Conservation (phyloP, 192 early-diverging fungal species). For the Mortierella alpina region DNA sequence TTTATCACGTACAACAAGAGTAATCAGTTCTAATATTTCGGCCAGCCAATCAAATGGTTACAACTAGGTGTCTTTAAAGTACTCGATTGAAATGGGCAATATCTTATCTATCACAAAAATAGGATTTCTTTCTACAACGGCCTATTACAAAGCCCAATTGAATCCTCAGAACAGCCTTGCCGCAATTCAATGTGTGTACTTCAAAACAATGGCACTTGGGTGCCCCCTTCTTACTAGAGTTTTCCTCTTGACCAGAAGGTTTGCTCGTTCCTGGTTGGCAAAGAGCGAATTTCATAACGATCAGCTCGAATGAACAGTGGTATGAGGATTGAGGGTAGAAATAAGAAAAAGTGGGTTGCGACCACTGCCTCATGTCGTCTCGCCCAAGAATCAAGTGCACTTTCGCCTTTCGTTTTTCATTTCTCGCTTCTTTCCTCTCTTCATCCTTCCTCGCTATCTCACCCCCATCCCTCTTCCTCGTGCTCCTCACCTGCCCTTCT, state of each 20-base stretch:
- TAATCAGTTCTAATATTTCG: too few species aligned
- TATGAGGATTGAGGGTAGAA: background rate
- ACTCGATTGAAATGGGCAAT: too few species aligned
- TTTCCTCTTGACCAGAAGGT: constrained; percentile 1
- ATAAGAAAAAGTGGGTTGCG: background rate
- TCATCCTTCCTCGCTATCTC: constrained; percentile 6
- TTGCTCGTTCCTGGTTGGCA: constrained; percentile 20
- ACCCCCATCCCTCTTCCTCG: constrained; percentile 6
- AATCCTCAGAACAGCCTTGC: background rate
- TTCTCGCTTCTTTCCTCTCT: constrained; percentile 25
- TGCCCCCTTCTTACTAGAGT: background rate
- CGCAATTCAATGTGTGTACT: background rate
- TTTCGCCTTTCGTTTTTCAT: background rate
- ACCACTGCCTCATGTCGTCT: background rate
- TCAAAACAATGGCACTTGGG: background rate
- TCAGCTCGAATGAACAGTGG: background rate
- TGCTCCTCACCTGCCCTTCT: constrained; percentile 4
- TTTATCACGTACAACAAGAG: too few species aligned
- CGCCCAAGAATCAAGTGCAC: background rate
- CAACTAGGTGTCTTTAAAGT: background rate
- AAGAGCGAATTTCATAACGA: background rate
- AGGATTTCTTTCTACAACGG: constrained; percentile 25
- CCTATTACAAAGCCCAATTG: background rate
- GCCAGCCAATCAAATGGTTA: constrained; percentile 17
- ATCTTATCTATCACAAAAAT: constrained; percentile 13